Base-by-base conservation (phyloP, 768 basidiomycete species). In the Fibroporia radiculosa region DNA sequence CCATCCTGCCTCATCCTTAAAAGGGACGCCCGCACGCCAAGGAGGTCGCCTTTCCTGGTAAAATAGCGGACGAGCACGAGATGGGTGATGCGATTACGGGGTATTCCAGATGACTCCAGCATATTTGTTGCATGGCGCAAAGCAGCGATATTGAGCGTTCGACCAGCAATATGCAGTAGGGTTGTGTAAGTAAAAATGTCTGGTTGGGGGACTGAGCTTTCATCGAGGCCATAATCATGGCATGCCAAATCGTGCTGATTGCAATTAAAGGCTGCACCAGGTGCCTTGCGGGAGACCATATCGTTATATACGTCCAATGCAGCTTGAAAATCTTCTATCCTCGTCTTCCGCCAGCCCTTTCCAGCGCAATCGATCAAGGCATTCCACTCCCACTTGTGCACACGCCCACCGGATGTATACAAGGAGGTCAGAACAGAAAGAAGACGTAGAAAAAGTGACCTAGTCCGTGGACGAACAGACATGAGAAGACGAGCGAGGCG, bases 361-460 rank as follows among this genome's bases (percentile, higher is more conserved):
- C 79, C 85, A 0, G 81, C 78, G 56, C 69, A 71, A 52, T 82
- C 72, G 48, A 90, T 74, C 35, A 91, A 69, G 6, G 76, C 67
- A 57, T 89, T 90, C 84, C 87, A 90, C 58, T 88, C 77, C 70
- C 77, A 78, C n/a, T 65, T 53, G 50, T 74, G 67, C 25, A 87
- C 59, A 10, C 44, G 63, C 19, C 78, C 82, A 11, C 77, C 80
- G n/a, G 65, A 67, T 18, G 62, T 63, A 46, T 72, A 75, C 31
- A 90, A 64, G 34, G 69, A 70, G 33, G 72, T 72, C 49, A 88
- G 56, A 11, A 87, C 74, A n/a, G 80, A 73, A n/a, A 86, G 67
- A 3, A 90, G 69, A 11, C 77, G 80, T 7, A 80, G 69, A 61
- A 81, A 86, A 40, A 74, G 63, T 2, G 64, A 58, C 31, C 81